A percentile compares a stretch with the other conserved stretches of the same genome.
Evolutionary conservation across 768 basidiomycete genomes (phyloP).

Genomic region (Boletus edulis): DNA sequence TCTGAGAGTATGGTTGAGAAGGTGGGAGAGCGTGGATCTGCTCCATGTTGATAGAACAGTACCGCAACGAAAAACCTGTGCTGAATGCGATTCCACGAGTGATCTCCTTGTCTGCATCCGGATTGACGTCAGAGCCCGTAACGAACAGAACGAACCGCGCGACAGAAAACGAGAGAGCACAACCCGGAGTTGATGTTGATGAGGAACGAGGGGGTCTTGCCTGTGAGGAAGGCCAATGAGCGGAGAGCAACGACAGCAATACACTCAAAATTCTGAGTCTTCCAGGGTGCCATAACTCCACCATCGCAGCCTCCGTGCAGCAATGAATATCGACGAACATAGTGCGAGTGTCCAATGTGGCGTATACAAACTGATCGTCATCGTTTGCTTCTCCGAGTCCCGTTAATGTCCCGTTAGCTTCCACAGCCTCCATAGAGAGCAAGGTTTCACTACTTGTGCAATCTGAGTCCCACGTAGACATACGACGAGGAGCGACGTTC

Average conservation of each 20-base stretch:
- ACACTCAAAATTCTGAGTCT: conserved; percentile 54
- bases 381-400: conserved; percentile 52
- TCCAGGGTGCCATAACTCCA: conserved; percentile 67
- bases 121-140: conserved; percentile 81
- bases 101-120: conserved; percentile 58
- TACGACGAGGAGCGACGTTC: conserved; percentile 22
- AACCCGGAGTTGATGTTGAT: conserved; percentile 50
- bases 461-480: conserved; percentile 34
- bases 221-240: conserved; percentile 11
- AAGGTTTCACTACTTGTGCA: conserved; percentile 47
- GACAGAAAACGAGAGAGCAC: conserved; percentile 55
- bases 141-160: conserved; percentile 63
- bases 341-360: conserved; percentile 44
- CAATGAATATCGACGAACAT: conserved; percentile 45
- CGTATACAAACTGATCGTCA: conserved; percentile 35
- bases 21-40: conserved; percentile 16
- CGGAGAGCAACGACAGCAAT: conserved; percentile 42
- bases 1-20: conserved; percentile 36
- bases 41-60: conserved; percentile 43
- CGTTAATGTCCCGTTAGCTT: conserved; percentile 43
- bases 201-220: conserved; percentile 20
- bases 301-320: conserved; percentile 54
- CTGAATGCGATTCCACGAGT: conserved; percentile 68
- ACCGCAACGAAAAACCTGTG: conserved; percentile 52
- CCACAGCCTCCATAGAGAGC: conserved; percentile 56